Conservation (phyloP, 2,329 filamentous ascomycete species). For the Cordyceps militaris region DNA sequence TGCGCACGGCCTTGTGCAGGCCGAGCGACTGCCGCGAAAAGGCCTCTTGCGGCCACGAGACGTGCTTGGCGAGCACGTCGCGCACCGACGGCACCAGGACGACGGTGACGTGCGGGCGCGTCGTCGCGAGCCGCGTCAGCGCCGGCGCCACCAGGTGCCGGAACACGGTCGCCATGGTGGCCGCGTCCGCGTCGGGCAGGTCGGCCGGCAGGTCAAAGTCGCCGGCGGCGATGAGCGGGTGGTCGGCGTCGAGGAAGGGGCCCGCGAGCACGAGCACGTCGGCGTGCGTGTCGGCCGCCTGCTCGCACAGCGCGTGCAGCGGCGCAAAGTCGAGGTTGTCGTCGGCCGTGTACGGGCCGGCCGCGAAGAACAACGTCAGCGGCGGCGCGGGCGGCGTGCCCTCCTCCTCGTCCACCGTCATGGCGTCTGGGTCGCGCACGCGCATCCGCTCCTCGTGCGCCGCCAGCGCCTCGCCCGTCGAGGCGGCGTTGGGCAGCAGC, state of each 20-base stretch:
- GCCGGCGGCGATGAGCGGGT: conserved; percentile 75
- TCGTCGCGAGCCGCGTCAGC: conserved; percentile 60
- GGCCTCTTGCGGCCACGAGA: conserved; percentile 68
- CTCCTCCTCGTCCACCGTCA: conserved; percentile 37
- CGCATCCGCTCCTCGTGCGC: conserved; percentile 62
- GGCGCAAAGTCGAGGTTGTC: conserved; percentile 89
- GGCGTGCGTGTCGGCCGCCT: conserved; percentile 65
- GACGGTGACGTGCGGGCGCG: conserved; percentile 72
- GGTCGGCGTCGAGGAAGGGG: conserved; percentile 86
- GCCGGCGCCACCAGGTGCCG: conserved; percentile 68
- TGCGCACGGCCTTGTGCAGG: conserved; percentile 65
- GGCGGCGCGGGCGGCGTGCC: conserved; percentile 47
- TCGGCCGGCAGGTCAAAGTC: conserved; percentile 71
- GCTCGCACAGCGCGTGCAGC: conserved; percentile 70
- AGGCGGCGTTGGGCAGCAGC: conserved; percentile 66
- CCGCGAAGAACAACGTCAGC: conserved; percentile 68
- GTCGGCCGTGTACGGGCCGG: conserved; percentile 88
- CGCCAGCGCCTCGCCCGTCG: conserved; percentile 57
- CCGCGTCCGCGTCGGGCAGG: conserved; percentile 65
- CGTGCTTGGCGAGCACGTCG: conserved; percentile 73
- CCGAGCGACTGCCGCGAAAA: conserved; percentile 66
- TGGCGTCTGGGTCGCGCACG: conserved; percentile 50
- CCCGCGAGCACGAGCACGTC: conserved; percentile 77
- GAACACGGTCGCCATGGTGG: conserved; percentile 78
- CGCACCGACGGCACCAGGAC: conserved; percentile 77